phyloP scores from a whole-genome alignment of 2,329 filamentous ascomycete genomes.

The Talaromyces sp. region DNA sequence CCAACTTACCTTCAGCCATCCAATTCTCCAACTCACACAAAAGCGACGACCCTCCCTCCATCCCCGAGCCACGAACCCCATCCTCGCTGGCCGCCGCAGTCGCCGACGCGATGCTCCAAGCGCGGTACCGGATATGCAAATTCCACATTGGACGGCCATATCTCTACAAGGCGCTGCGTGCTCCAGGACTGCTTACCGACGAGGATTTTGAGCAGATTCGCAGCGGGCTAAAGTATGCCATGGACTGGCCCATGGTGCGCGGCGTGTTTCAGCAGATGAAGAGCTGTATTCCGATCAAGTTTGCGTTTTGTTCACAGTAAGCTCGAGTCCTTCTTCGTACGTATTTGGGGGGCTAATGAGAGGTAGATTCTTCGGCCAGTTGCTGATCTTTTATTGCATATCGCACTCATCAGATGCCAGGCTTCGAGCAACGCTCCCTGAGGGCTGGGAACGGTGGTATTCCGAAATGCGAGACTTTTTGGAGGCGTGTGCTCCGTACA shows the following conservation, averaged over 20 bases:
- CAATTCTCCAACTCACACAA: slow-evolving; percentile 36
- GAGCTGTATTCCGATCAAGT: slow-evolving; percentile 37
- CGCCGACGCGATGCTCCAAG: slow-evolving; percentile 33
- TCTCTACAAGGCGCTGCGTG: slow-evolving; percentile 38
- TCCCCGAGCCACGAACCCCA: slow-evolving; percentile 17
- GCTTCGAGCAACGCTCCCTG: slow-evolving; percentile 30
- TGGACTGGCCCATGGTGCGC: slow-evolving; percentile 36
- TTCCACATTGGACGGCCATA: slow-evolving; percentile 38
- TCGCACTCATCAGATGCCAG: slow-evolving; percentile 30
- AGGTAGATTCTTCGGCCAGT: slow-evolving; percentile 35
- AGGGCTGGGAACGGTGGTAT: slow-evolving; percentile 36
- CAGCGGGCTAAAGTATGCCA: slow-evolving; percentile 33
- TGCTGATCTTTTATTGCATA: slow-evolving; percentile 38
- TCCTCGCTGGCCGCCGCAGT: slow-evolving; percentile 29
- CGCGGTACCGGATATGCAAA: slow-evolving; percentile 32
- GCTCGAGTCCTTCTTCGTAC: slow-evolving; percentile 1
- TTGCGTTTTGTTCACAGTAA: slow-evolving; percentile 36
- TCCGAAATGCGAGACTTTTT: slow-evolving; percentile 36
- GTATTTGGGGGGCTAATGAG: neutral
- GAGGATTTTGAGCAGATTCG: slow-evolving; percentile 35
- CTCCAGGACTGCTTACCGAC: slow-evolving; percentile 29
- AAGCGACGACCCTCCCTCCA: slow-evolving; percentile 14
- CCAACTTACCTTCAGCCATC: slow-evolving; percentile 43
- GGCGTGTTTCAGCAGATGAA: slow-evolving; percentile 37
- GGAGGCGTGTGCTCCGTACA: slow-evolving; percentile 31